Evolutionary conservation across 129 eudicot genomes (phyloP), one percentile per base, ranked within the genome.

Genomic region (Deinandra increscens): DNA sequence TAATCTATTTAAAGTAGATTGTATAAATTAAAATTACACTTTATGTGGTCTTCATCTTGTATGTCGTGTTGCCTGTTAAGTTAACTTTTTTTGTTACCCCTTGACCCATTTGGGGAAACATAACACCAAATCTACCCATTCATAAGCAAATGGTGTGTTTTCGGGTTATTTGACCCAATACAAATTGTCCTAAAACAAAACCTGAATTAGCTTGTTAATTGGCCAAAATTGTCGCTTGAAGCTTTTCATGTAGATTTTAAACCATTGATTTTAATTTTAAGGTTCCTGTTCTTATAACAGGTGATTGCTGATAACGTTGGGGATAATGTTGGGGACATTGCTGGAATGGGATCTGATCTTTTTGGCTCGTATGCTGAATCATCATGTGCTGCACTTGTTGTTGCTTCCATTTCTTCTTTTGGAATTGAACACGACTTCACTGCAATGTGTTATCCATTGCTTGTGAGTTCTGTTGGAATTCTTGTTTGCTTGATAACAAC

Each of bases 291-390:
- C 50, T 37, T 43, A 9, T 67, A 56, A 22, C 67, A 87, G 90
- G 95, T 87, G 51, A 87, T 87, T 75, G 95, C 95, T 3, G 95
- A 87, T 73, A 87, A 87, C 36, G 95, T 87, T 19, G 90, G 95
- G 7, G 95, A 87, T 54, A 87, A 87, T 29, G 95, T 87, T 18
- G 95, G 95, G 3, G 95, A 87, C 81, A 87, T 87, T 73, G 95
- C 95, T 19, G 95, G 95, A 44, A 87, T 87, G 95, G 95, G 95
- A 19, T 87, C 95, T 1, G 95, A 84, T 70, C 88, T 87, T 41
- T 87, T 87, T 65, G 95, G 95, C 6, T 87, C 95, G 4, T 87
- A 87, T 50, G 95, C 95, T 0, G 95, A 87, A 66, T 77, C 95
- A 72, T 87, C 95, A 34, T 87, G 95, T 78, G 95, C 95, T 19